Evolutionary conservation across 805 yeast species (phyloP).

Genomic region (Saccharomycopsis amapae): DNA sequence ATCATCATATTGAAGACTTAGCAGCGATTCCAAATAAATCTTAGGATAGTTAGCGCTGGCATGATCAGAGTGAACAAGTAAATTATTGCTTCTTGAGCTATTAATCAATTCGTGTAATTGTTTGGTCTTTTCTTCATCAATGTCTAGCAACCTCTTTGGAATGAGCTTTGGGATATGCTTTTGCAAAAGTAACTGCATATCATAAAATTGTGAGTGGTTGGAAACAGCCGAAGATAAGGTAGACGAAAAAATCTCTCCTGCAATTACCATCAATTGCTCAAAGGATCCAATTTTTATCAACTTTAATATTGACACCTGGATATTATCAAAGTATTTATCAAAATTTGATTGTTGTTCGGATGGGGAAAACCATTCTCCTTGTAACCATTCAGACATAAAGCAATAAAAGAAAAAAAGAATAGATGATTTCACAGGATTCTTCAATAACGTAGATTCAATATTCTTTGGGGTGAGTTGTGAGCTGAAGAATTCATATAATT

Average conservation of each 20-base stretch:
- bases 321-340: slow-evolving; percentile 13
- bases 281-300: slow-evolving; percentile 44
- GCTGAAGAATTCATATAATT: slow-evolving; percentile 14
- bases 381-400: slow-evolving; percentile 19
- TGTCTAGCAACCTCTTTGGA: slow-evolving; percentile 47
- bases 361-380: slow-evolving; percentile 13
- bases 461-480: neutral
- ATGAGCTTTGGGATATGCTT: slow-evolving; percentile 53
- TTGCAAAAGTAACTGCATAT: slow-evolving; percentile 59
- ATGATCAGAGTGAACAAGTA: slow-evolving; percentile 1
- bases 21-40: slow-evolving; percentile 14
- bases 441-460: neutral
- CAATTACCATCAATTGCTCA: slow-evolving; percentile 54
- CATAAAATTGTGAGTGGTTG: slow-evolving; percentile 48
- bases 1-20: slow-evolving; percentile 1
- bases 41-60: slow-evolving; percentile 3
- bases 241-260: slow-evolving; percentile 48
- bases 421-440: slow-evolving; percentile 10
- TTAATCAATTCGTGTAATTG: slow-evolving; percentile 26
- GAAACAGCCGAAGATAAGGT: slow-evolving; percentile 28
- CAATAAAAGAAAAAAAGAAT: slow-evolving; percentile 11
- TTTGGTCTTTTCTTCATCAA: slow-evolving; percentile 37
- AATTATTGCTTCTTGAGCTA: slow-evolving; percentile 1
- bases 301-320: slow-evolving; percentile 14
- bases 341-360: slow-evolving; percentile 17